These are phyloP conservation scores for Marasmius fiardii DNA, from an alignment of 1,284 basidiomycete genomes.

Conservation along the genomic window DNA sequence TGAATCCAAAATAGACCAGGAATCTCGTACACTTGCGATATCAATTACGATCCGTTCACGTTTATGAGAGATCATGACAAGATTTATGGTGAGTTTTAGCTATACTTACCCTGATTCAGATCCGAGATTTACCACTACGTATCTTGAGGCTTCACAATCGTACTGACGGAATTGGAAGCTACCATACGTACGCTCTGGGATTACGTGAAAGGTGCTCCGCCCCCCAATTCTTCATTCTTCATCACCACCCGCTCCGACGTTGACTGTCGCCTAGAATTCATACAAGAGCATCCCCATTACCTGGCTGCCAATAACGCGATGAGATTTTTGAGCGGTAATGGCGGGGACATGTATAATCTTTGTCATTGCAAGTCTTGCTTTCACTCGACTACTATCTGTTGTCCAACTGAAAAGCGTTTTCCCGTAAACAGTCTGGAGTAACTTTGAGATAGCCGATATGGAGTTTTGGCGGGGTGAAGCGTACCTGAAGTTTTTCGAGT, in stretches of 20 bases:
- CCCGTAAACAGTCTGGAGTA: conserved; percentile 79
- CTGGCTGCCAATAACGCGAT: conserved; percentile 70
- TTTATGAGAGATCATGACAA: conserved; percentile 77
- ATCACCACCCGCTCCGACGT: background rate
- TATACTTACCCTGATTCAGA: no score
- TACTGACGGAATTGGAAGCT: conserved; percentile 73
- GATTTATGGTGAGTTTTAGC: conserved; percentile 54
- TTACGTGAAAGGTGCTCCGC: conserved; percentile 48
- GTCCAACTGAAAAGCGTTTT: background rate
- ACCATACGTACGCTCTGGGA: conserved; percentile 82
- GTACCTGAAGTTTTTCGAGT: conserved; percentile 77
- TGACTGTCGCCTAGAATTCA: conserved; percentile 70
- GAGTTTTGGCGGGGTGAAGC: conserved; percentile 79
- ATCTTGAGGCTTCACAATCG: conserved; percentile 79
- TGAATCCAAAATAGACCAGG: conserved; percentile 49
- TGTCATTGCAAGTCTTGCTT: conserved; percentile 66
- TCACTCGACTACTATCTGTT: background rate
- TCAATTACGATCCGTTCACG: conserved; percentile 72
- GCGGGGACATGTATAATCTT: conserved; percentile 69
- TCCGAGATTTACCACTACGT: no score
- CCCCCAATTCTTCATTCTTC: background rate
- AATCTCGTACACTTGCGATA: conserved; percentile 73
- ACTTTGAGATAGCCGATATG: conserved; percentile 84
- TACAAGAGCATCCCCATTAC: conserved; percentile 61
- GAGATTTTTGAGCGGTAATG: conserved; percentile 73